phyloP scores from a whole-genome alignment of 2,329 filamentous ascomycete species.

The Alternaria triticimaculans region DNA sequence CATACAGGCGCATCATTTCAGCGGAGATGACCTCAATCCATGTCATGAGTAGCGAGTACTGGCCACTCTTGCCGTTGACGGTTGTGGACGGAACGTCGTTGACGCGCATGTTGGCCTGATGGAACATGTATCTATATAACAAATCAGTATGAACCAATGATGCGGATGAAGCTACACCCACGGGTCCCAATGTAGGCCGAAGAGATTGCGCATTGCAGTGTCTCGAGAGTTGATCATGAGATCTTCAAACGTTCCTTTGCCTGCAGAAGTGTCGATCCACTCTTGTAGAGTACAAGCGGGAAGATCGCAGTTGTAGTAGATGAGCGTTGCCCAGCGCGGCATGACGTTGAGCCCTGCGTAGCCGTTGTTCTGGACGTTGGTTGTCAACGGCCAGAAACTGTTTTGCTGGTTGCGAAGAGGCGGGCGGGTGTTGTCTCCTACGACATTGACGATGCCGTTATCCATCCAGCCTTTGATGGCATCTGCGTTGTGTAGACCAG shows the following conservation, averaged over 20 bases:
- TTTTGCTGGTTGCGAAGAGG: slow-evolving; percentile 60
- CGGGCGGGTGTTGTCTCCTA: slow-evolving; percentile 69
- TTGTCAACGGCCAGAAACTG: slow-evolving; percentile 63
- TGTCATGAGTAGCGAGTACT: slow-evolving; percentile 62
- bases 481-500: slow-evolving; percentile 69
- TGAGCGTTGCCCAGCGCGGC: slow-evolving; percentile 66
- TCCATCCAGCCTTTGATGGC: slow-evolving; percentile 65
- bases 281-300: slow-evolving; percentile 63
- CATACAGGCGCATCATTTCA: slow-evolving; percentile 60
- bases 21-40: slow-evolving; percentile 63
- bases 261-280: slow-evolving; percentile 66
- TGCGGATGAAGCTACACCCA: slow-evolving; percentile 19
- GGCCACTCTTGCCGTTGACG: slow-evolving; percentile 56
- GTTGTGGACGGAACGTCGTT: slow-evolving; percentile 56
- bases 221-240: slow-evolving; percentile 59
- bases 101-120: slow-evolving; percentile 66
- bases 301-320: slow-evolving; percentile 70
- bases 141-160: slow-evolving; percentile 7
- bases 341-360: slow-evolving; percentile 64
- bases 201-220: slow-evolving; percentile 63
- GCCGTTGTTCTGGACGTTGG: slow-evolving; percentile 59
- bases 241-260: slow-evolving; percentile 60
- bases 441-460: slow-evolving; percentile 65
- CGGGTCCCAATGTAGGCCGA: slow-evolving; percentile 62
- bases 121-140: slow-evolving; percentile 63